These are phyloP conservation scores for Mediolabrus comicus DNA, from an alignment of 108 stramenopile species.

Conservation along the genomic window DNA sequence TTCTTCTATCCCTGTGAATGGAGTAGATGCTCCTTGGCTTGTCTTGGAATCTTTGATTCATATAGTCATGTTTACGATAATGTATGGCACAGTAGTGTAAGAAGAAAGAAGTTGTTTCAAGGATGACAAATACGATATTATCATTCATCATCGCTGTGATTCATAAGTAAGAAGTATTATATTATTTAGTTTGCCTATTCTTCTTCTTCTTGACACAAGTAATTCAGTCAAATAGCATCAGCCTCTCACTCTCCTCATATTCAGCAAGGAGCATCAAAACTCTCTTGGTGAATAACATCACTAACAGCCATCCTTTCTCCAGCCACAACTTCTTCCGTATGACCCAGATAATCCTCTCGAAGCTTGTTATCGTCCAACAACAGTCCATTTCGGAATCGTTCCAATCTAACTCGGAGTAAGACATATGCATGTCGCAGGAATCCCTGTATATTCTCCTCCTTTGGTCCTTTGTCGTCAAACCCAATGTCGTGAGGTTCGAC, in stretches of 20 bases:
- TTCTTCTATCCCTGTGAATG: neutral
- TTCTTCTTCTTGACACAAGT: neutral
- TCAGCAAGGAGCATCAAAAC: constrained; percentile 8
- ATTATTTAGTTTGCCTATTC: neutral
- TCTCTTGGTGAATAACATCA: constrained; percentile 13
- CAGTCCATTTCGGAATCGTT: neutral
- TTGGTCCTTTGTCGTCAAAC: neutral
- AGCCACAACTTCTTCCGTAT: constrained; percentile 34
- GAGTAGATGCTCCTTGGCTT: neutral
- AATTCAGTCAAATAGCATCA: neutral
- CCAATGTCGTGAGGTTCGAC: constrained; percentile 12
- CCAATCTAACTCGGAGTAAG: neutral
- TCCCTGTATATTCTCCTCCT: constrained; percentile 18
- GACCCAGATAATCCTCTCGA: constrained; percentile 14
- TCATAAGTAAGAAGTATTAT: neutral
- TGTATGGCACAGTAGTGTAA: neutral
- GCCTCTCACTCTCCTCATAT: neutral
- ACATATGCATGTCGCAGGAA: neutral
- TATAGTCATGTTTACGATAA: neutral
- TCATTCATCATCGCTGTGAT: too few relatives aligned
- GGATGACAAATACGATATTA: too few relatives aligned
- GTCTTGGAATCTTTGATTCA: neutral
- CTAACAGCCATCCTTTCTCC: constrained; percentile 36
- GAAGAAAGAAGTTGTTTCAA: neutral
- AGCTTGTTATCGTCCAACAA: constrained; percentile 16